Base-by-base conservation (phyloP, 2,329 filamentous ascomycete species). In the Hymenoscyphus infarciens region DNA sequence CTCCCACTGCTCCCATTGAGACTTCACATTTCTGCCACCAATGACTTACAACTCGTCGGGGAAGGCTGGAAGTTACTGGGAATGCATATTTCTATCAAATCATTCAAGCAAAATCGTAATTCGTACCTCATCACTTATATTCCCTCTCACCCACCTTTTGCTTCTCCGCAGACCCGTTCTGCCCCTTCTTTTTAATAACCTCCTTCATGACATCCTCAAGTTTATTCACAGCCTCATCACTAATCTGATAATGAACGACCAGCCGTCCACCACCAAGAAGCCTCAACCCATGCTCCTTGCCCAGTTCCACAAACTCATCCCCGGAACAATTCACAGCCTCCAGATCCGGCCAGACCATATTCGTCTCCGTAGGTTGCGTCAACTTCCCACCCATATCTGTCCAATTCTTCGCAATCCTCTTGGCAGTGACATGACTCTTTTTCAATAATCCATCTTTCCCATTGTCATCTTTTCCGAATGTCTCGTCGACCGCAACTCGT, bases 401-500 rank as follows among this genome's bases (percentile, higher is more conserved):
- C 88, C 88, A 91, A 62, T 84, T 74, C 35, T 80, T 77, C 29
- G 82, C 86, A 27, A 93, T 79, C 68, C 78, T 78, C 74, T 82
- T 82, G 2, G 90, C 89, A 33, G 82, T 82, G 56, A 77, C 76
- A 74, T 94, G 89, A 8, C 82, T 84, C 57, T 79, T 77, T 33
- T 77, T 75, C 62, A 93, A 77, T 71, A 83, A 81, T 0, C 89
- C 88, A 1, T 83, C 85, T 57, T 89, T 78, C 60, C 84, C 83
- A 63, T 77, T 76, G 2, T 82, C 77, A 4, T 81, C 84, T 15
- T 73, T 76, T 13, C 86, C 84, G 66, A 95, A 96, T 0, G 89
- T 92, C 74, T 92, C 89, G 66, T 94, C 87, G 8, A 96, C 83
- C 0, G 89, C 90, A 3, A 92, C 87, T 25, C 89, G 80, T 0